Evolutionary conservation across 2,329 filamentous ascomycete species (phyloP).

Genomic region (Lecanicillium sp.): DNA sequence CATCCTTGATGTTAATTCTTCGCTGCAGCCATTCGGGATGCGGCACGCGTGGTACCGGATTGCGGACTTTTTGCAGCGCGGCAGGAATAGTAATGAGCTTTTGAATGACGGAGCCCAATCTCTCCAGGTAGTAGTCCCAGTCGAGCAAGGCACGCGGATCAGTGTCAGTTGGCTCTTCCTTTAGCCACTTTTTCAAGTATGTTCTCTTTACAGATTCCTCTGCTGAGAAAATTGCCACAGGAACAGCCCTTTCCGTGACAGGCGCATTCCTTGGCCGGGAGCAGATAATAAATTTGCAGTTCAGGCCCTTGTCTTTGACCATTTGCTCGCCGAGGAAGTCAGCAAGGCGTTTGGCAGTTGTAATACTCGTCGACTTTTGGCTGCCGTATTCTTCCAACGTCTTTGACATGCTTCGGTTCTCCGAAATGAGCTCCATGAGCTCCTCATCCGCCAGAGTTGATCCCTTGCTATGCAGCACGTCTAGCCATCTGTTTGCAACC

Average conservation of each 20-base stretch:
- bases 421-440: constrained; percentile 98
- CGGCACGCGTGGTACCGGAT: constrained; percentile 85
- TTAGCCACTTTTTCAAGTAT: constrained; percentile 92
- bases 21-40: constrained; percentile 97
- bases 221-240: constrained; percentile 94
- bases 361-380: constrained; percentile 99
- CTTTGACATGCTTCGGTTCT: constrained; percentile 97
- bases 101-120: constrained; percentile 93
- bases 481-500: constrained; percentile 92
- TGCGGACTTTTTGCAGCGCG: constrained; percentile 87
- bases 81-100: constrained; percentile 98
- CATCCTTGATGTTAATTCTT: constrained; percentile 89
- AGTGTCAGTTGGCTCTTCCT: constrained; percentile 84
- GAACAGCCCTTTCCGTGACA: constrained; percentile 89
- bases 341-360: constrained; percentile 86
- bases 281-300: constrained; percentile 99
- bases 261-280: constrained; percentile 78
- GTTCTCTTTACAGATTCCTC: constrained; percentile 80
- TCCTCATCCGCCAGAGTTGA: constrained; percentile 90
- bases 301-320: constrained; percentile 97
- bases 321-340: constrained; percentile 97
- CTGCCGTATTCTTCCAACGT: constrained; percentile 90
- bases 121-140: constrained; percentile 96
- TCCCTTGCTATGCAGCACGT: constrained; percentile 85
- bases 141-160: constrained; percentile 86